Percentiles rank a stretch among this genome's conserved stretches.
Conservation (phyloP, 768 basidiomycete genomes). For the Amanita thiersii region DNA sequence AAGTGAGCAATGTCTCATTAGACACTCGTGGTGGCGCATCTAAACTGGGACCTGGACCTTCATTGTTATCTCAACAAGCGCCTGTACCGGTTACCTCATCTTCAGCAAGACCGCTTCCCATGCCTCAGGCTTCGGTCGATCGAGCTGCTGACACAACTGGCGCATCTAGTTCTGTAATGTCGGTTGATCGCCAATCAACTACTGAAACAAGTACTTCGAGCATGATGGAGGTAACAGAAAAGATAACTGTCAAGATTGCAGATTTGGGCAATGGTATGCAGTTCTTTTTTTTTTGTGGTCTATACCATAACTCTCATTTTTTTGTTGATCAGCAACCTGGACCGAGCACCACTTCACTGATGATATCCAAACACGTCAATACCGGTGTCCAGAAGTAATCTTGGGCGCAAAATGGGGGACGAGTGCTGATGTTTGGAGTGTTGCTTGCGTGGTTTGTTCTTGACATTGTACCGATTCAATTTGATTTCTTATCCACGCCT, state of each 20-base stretch:
- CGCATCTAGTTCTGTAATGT: constrained; percentile 23
- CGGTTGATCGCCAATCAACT: constrained; percentile 22
- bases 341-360: constrained; percentile 96
- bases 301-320: too few relatives aligned
- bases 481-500: constrained; percentile 2
- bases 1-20: constrained; percentile 31
- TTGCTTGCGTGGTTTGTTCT: constrained; percentile 79
- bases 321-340: constrained; percentile 56
- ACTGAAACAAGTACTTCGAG: constrained; percentile 19
- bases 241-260: constrained; percentile 97
- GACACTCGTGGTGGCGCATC: constrained; percentile 17
- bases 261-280: constrained; percentile 89
- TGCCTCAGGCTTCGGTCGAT: constrained; percentile 14
- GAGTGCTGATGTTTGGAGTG: constrained; percentile 95
- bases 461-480: not conserved
- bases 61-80: constrained; percentile 67
- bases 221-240: constrained; percentile 31
- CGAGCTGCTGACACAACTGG: constrained; percentile 12
- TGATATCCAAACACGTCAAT: constrained; percentile 96
- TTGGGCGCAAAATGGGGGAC: constrained; percentile 94
- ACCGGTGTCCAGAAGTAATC: constrained; percentile 96
- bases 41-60: constrained; percentile 41
- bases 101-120: constrained; percentile 13
- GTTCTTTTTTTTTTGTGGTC: too few relatives aligned
- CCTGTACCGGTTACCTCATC: constrained; percentile 23